Percentiles rank a stretch among this genome's conserved stretches.
Conservation (phyloP, 495 filamentous ascomycete genomes). For the Talaromyces nanjingensis region DNA sequence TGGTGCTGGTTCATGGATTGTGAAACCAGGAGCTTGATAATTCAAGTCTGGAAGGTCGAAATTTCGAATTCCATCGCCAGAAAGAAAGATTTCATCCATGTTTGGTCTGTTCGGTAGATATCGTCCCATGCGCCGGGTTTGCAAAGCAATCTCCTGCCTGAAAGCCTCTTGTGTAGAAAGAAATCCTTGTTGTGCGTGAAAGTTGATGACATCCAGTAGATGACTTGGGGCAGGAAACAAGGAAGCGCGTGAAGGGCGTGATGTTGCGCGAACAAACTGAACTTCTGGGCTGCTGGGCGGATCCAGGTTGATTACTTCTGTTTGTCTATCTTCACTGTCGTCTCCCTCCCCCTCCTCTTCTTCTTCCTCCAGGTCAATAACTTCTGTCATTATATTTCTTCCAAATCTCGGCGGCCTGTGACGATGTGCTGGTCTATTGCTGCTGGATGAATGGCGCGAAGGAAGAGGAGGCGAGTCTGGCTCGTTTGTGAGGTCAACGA, state of each 20-base stretch:
- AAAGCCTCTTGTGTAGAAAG: conserved; percentile 9
- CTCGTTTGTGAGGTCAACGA: conserved; percentile 52
- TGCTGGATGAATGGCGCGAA: conserved; percentile 6
- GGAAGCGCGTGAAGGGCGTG: conserved; percentile 12
- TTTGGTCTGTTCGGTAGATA: conserved; percentile 3
- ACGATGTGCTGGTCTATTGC: conserved; percentile 4
- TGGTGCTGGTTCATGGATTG: conserved; percentile 18
- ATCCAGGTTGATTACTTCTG: conserved; percentile 12
- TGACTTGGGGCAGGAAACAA: background rate
- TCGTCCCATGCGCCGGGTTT: conserved; percentile 5
- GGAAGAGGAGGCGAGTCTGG: conserved; percentile 28
- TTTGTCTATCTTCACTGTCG: conserved; percentile 11
- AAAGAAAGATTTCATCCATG: conserved; percentile 16
- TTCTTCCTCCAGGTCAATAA: conserved; percentile 29
- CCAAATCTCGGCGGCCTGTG: conserved; percentile 25
- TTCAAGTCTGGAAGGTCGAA: conserved; percentile 23
- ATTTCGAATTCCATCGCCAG: conserved; percentile 13
- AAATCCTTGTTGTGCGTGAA: conserved; percentile 5
- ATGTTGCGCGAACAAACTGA: conserved; percentile 27
- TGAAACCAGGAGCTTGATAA: conserved; percentile 17
- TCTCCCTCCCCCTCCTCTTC: conserved; percentile 14
- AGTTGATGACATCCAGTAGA: conserved; percentile 15
- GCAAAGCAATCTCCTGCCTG: conserved; percentile 14
- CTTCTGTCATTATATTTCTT: conserved; percentile 26
- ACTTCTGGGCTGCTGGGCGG: conserved; percentile 32